Conservation (phyloP, 2,329 filamentous ascomycete species). For the Graphilbum sp. region DNA sequence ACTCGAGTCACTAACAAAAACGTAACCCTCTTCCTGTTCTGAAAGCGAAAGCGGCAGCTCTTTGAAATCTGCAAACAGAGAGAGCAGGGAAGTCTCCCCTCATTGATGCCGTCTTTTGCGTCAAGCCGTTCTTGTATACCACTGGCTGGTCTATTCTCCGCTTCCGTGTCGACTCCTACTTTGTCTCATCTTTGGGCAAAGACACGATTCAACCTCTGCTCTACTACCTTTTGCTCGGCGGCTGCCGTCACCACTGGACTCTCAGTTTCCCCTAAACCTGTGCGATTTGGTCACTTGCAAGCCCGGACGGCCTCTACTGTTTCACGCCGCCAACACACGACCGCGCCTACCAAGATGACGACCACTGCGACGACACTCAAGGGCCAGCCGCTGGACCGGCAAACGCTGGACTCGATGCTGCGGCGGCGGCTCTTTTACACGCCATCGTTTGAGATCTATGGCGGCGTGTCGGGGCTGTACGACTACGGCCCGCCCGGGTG, state of each 20-base stretch:
- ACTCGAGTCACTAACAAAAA: too few relatives aligned
- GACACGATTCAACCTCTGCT: not conserved
- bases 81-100: too few relatives aligned
- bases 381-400: slow-evolving; percentile 77
- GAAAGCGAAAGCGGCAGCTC: too few relatives aligned
- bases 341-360: slow-evolving; percentile 3
- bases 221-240: too few relatives aligned
- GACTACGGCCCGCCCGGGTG: slow-evolving; percentile 87
- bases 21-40: too few relatives aligned
- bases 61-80: too few relatives aligned
- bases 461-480: slow-evolving; percentile 74
- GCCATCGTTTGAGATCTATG: slow-evolving; percentile 90
- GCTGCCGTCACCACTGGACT: too few relatives aligned
- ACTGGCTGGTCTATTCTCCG: slow-evolving; percentile 4
- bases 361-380: slow-evolving; percentile 53
- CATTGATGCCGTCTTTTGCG: slow-evolving; percentile 8
- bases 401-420: slow-evolving; percentile 68
- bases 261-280: too few relatives aligned
- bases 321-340: not conserved
- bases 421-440: slow-evolving; percentile 87
- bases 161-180: not conserved
- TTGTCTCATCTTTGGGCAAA: not conserved
- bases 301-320: not conserved
- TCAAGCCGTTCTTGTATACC: slow-evolving; percentile 1
- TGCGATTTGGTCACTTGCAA: too few relatives aligned